A percentile compares a stretch with the other conserved stretches of the same genome.
These are phyloP conservation scores for Cercospora sp. DNA, from an alignment of 2,329 filamentous ascomycete genomes.

Conservation along the genomic window DNA sequence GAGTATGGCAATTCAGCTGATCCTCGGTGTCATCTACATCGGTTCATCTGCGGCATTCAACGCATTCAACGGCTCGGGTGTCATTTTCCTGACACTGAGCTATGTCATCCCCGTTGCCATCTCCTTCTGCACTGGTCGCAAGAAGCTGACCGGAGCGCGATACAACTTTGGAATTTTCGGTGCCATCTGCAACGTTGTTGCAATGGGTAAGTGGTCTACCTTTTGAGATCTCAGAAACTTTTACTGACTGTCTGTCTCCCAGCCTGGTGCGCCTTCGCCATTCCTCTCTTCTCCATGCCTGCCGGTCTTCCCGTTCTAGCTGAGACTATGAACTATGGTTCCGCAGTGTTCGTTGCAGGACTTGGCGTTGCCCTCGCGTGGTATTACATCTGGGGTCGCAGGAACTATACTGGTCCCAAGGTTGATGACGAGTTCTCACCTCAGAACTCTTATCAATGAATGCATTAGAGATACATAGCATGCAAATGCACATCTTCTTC, in stretches of 20 bases:
- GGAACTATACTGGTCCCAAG: constrained; percentile 62
- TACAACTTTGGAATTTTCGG: constrained; percentile 66
- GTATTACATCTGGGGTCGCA: constrained; percentile 70
- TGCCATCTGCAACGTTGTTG: constrained; percentile 61
- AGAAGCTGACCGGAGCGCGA: constrained; percentile 56
- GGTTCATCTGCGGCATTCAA: constrained; percentile 70
- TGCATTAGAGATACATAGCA: not conserved
- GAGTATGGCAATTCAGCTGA: constrained; percentile 63
- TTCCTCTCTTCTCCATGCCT: constrained; percentile 71
- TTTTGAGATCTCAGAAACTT: not conserved
- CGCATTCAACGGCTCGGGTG: constrained; percentile 56
- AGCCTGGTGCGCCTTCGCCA: constrained; percentile 67
- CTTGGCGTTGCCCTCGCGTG: constrained; percentile 61
- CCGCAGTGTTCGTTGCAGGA: constrained; percentile 70
- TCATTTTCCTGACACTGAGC: constrained; percentile 67
- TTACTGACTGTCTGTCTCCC: constrained; percentile 6
- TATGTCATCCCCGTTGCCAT: constrained; percentile 68
- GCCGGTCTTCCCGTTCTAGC: constrained; percentile 61
- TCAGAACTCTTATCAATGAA: not conserved
- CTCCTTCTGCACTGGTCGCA: constrained; percentile 61
- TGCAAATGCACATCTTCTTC: not conserved
- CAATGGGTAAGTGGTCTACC: constrained; percentile 56
- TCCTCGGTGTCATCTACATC: constrained; percentile 68
- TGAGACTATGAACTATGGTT: constrained; percentile 69
- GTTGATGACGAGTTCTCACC: constrained; percentile 31